Conservation (phyloP, 768 basidiomycete species). For the Xanthoconium purpureum region DNA sequence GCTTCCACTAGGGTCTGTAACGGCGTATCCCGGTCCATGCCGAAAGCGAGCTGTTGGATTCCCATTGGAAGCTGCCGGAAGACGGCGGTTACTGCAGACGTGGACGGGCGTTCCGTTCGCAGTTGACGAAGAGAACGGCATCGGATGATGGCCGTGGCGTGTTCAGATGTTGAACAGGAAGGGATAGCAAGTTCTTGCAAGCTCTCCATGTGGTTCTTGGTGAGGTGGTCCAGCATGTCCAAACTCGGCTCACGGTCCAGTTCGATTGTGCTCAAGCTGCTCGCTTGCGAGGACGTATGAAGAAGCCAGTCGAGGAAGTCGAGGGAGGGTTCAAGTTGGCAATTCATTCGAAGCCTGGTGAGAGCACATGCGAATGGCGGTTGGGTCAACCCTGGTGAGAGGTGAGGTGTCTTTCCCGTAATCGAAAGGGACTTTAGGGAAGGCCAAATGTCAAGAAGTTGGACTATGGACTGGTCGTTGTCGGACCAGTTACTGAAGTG, state of each 20-base stretch:
- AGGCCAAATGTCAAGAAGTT: constrained; percentile 65
- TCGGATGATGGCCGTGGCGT: constrained; percentile 42
- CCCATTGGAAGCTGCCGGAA: constrained; percentile 48
- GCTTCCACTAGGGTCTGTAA: constrained; percentile 54
- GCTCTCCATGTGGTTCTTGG: constrained; percentile 44
- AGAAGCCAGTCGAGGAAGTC: constrained; percentile 73
- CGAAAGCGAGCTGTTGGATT: constrained; percentile 57
- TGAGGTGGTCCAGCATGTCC: constrained; percentile 53
- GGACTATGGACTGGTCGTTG: constrained; percentile 51
- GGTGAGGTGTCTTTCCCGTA: constrained; percentile 55
- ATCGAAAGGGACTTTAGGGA: constrained; percentile 53
- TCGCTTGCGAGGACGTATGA: constrained; percentile 47
- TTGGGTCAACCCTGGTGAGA: constrained; percentile 37
- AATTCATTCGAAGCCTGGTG: constrained; percentile 57
- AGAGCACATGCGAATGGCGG: constrained; percentile 47
- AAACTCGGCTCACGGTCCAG: constrained; percentile 58
- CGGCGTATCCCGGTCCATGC: constrained; percentile 53
- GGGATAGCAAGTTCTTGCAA: constrained; percentile 60
- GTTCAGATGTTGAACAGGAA: constrained; percentile 47
- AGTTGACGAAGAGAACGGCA: constrained; percentile 53
- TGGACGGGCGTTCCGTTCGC: constrained; percentile 52
- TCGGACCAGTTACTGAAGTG: constrained; percentile 73
- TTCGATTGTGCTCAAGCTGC: constrained; percentile 48
- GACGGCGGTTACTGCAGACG: constrained; percentile 37
- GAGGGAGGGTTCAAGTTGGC: constrained; percentile 57